phyloP scores from a whole-genome alignment of 2,329 filamentous ascomycete species.

The Alternaria ethzedia region DNA sequence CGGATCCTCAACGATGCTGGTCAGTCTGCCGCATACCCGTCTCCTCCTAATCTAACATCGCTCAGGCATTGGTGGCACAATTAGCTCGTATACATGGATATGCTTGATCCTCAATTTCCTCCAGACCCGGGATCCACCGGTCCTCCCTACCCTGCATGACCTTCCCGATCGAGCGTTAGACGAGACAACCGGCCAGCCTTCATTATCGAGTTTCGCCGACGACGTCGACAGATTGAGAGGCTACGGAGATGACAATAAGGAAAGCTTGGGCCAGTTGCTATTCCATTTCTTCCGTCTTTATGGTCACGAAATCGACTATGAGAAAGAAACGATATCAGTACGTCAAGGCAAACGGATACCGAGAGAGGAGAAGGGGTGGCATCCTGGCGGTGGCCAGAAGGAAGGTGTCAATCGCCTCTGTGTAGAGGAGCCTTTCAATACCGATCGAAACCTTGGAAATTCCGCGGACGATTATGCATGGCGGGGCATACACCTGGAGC shows the following conservation, averaged over 20 bases:
- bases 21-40: conserved; percentile 58
- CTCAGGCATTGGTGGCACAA: conserved; percentile 81
- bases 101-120: conserved; percentile 97
- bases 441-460: conserved; percentile 86
- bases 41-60: conserved; percentile 22
- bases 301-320: conserved; percentile 90
- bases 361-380: conserved; percentile 89
- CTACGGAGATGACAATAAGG: conserved; percentile 80
- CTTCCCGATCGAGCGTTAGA: conserved; percentile 67
- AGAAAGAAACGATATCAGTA: conserved; percentile 82
- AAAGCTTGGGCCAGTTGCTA: conserved; percentile 81
- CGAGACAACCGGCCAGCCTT: conserved; percentile 65
- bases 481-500: conserved; percentile 85
- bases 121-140: conserved; percentile 81
- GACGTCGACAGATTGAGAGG: conserved; percentile 76
- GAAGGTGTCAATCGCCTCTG: conserved; percentile 75
- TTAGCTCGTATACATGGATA: conserved; percentile 99
- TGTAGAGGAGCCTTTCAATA: conserved; percentile 97
- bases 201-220: conserved; percentile 80
- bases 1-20: conserved; percentile 95
- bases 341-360: conserved; percentile 78
- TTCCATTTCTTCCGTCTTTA: conserved; percentile 97
- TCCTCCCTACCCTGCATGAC: conserved; percentile 86
- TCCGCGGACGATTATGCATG: conserved; percentile 96
- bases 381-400: conserved; percentile 61